Evolutionary conservation across 345 rosid species (phyloP), one percentile per base, ranked within the genome.

Genomic region (Garcia nutans): DNA sequence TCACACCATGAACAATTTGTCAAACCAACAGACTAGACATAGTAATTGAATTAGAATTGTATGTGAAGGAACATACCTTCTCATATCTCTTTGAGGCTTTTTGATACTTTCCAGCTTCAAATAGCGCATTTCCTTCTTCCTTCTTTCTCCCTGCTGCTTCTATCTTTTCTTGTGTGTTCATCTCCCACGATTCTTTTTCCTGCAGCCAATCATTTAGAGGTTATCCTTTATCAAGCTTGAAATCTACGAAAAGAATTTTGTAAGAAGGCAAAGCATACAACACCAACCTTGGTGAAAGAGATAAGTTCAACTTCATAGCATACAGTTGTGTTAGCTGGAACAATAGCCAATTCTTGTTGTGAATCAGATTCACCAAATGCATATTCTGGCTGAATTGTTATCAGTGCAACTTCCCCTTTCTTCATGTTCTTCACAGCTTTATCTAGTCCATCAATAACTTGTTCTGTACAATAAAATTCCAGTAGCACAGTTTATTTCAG

Each of bases 371-470:
- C 77, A 17, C 98, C 94, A 72, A 96, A 96, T 16, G 94, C 99
- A 81, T 96, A 92, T 57, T 89, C 97, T 5, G 97, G 94, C 7
- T 84, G 88, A 70, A 93, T 83, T 8, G 90, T 92, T 72, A 93
- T 54, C 61, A 87, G 64, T 31, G 97, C 97, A 54, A 87, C 82
- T 80, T 96, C 99, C 23, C 95, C 97, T 81, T 92, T 96, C 87
- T 92, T 96, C 99, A 96, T 92, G 20, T 85, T 84, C 83, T 80
- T 79, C 62, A 87, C 88, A 56, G 97, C 93, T 89, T 73, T 92
- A 83, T 93, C 98, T 65, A 96, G 97, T 45, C 99, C 99, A 73
- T 92, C 94, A 50, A 91, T 81, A 15, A 93, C 98, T 91, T 93
- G 93, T 72, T 91, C 99, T 96, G 87, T 12, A 52, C 56, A 52